Evolutionary conservation across 73 alveolate genomes (phyloP).

Genomic region (Blepharisma japonicum): DNA sequence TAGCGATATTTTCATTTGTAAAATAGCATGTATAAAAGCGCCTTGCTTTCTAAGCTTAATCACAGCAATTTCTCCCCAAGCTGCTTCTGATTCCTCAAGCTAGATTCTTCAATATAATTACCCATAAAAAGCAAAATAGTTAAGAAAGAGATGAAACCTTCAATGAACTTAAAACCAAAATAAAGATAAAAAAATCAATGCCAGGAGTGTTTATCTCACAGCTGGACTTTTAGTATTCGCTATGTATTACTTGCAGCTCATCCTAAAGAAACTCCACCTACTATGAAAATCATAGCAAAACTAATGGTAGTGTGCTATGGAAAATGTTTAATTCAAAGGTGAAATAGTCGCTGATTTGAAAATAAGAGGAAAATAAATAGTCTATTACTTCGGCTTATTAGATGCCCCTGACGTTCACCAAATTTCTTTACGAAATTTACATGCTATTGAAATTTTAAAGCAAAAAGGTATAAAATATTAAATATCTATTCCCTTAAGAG

Average conservation of each 20-base stretch:
- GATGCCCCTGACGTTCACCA: conserved; percentile 91
- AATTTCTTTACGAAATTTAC: conserved; percentile 58
- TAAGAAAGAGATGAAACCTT: background rate
- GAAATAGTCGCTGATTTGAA: conserved; percentile 64
- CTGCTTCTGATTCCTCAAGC: too few relatives aligned
- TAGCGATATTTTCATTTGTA: too few relatives aligned
- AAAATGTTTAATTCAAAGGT: conserved; percentile 64
- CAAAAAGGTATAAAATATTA: background rate
- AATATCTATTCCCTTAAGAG: conserved; percentile 59
- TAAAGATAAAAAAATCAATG: conserved; percentile 11
- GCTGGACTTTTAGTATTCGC: background rate
- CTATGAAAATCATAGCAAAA: conserved; percentile 38
- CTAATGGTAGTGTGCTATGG: conserved; percentile 84
- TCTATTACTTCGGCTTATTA: conserved; percentile 86
- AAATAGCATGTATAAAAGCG: too few relatives aligned
- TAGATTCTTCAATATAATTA: background rate
- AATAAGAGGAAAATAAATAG: conserved; percentile 66
- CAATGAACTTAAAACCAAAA: background rate
- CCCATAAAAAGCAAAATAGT: background rate
- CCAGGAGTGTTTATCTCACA: background rate
- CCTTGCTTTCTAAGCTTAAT: too few relatives aligned
- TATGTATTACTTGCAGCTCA: conserved; percentile 7
- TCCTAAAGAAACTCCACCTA: background rate
- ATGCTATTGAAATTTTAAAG: conserved; percentile 35
- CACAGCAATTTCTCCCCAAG: too few relatives aligned